Conservation (phyloP, 495 filamentous ascomycete genomes). For the Neurospora sp. region DNA sequence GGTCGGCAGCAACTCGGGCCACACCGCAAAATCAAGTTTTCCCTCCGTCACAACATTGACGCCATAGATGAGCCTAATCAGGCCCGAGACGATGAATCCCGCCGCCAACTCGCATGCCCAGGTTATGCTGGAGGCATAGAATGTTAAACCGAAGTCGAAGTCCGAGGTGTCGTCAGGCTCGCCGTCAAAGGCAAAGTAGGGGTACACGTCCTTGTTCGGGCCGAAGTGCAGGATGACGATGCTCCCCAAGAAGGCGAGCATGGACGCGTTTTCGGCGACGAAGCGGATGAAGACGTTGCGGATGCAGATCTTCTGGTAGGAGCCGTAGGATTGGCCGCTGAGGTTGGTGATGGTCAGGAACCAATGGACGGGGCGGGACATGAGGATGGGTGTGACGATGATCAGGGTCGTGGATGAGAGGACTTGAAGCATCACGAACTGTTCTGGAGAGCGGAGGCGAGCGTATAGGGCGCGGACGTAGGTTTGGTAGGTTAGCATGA, state of each 20-base stretch:
- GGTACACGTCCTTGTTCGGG: constrained; percentile 49
- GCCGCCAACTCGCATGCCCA: constrained; percentile 52
- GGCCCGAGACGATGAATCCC: constrained; percentile 43
- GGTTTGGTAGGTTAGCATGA: constrained; percentile 56
- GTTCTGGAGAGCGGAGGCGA: constrained; percentile 45
- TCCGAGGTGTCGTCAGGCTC: constrained; percentile 26
- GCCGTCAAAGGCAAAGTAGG: constrained; percentile 47
- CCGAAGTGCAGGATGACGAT: constrained; percentile 53
- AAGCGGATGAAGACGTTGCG: constrained; percentile 53
- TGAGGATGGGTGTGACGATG: constrained; percentile 47
- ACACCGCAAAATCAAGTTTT: constrained; percentile 46
- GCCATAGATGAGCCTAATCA: constrained; percentile 42
- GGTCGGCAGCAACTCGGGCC: constrained; percentile 53
- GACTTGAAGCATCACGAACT: constrained; percentile 50
- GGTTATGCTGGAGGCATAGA: constrained; percentile 48
- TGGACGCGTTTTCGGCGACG: constrained; percentile 52
- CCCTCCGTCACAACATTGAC: constrained; percentile 51
- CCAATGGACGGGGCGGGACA: constrained; percentile 47
- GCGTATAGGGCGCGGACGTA: constrained; percentile 61
- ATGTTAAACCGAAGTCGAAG: constrained; percentile 48
- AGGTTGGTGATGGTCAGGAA: constrained; percentile 35
- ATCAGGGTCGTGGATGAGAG: constrained; percentile 48
- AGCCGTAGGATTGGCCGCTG: constrained; percentile 42
- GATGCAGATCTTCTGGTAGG: constrained; percentile 50
- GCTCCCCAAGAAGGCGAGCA: constrained; percentile 52